Conservation (phyloP, 164 flowering plant genomes). For the Tinospora cordifolia region DNA sequence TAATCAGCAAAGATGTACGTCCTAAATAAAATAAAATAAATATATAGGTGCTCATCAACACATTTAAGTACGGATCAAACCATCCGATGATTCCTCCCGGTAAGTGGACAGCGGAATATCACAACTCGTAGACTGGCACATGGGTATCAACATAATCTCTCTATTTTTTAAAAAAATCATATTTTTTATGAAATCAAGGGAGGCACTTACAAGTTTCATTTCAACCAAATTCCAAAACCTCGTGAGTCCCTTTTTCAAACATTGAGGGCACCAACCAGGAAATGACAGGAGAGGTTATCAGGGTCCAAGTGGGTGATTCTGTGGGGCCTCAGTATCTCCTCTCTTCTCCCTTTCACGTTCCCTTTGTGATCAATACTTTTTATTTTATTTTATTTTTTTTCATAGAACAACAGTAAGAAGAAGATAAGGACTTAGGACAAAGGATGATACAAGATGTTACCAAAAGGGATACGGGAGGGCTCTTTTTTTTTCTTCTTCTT, state of each 20-base stretch:
- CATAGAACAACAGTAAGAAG: background rate
- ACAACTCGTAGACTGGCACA: too few relatives aligned
- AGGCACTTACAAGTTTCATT: background rate
- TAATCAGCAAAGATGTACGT: too few relatives aligned
- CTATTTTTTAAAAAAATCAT: too few relatives aligned
- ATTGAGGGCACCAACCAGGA: background rate
- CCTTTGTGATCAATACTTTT: background rate
- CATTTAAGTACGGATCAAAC: too few relatives aligned
- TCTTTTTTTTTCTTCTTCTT: too few relatives aligned
- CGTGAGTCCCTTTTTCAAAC: background rate
- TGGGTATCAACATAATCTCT: too few relatives aligned
- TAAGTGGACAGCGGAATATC: too few relatives aligned
- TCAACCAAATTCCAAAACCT: background rate
- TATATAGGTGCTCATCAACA: too few relatives aligned
- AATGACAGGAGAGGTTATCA: background rate
- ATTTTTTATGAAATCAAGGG: background rate
- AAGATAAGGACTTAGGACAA: background rate
- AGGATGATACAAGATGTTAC: background rate
- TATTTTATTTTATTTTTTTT: background rate
- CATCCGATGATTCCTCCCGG: too few relatives aligned
- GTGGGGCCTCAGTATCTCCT: conserved; percentile 2
- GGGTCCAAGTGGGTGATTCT: background rate
- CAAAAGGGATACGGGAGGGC: background rate
- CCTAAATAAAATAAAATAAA: too few relatives aligned
- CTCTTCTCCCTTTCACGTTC: background rate